phyloP scores from a whole-genome alignment of 495 filamentous ascomycete genomes.

The Penicillium coprophilum region DNA sequence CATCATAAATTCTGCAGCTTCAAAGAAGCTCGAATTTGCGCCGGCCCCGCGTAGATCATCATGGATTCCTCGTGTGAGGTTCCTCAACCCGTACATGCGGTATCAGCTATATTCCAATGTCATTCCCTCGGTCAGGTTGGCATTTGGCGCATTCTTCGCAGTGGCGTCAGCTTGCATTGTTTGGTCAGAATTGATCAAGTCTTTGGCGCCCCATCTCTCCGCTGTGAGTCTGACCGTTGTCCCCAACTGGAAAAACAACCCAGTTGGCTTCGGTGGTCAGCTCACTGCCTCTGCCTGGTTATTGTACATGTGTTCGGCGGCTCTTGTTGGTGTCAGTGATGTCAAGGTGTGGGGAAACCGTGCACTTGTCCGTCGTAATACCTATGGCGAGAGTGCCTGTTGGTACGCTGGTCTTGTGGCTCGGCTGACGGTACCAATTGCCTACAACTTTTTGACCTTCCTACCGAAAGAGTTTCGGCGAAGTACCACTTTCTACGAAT shows the following conservation, averaged over 20 bases:
- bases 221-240: constrained; percentile 83
- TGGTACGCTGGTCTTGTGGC: constrained; percentile 94
- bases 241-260: constrained; percentile 67
- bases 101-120: constrained; percentile 72
- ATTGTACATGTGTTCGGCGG: constrained; percentile 86
- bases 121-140: constrained; percentile 61
- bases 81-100: constrained; percentile 84
- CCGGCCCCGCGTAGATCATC: constrained; percentile 55
- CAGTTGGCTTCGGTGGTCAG: constrained; percentile 81
- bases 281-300: constrained; percentile 84
- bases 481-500: constrained; percentile 77
- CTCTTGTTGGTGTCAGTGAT: constrained; percentile 79
- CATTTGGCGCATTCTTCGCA: constrained; percentile 62
- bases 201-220: constrained; percentile 69
- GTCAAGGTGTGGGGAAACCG: constrained; percentile 95
- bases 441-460: constrained; percentile 95
- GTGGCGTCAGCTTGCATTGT: constrained; percentile 78
- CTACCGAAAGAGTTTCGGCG: constrained; percentile 64
- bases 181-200: constrained; percentile 89
- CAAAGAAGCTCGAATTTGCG: constrained; percentile 75
- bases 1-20: constrained; percentile 78
- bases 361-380: constrained; percentile 85
- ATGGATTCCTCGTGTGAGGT: constrained; percentile 49
- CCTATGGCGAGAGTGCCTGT: constrained; percentile 85
- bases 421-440: constrained; percentile 82